Evolutionary conservation across 495 filamentous ascomycete species (phyloP).

Genomic region (Talaromyces ruber): DNA sequence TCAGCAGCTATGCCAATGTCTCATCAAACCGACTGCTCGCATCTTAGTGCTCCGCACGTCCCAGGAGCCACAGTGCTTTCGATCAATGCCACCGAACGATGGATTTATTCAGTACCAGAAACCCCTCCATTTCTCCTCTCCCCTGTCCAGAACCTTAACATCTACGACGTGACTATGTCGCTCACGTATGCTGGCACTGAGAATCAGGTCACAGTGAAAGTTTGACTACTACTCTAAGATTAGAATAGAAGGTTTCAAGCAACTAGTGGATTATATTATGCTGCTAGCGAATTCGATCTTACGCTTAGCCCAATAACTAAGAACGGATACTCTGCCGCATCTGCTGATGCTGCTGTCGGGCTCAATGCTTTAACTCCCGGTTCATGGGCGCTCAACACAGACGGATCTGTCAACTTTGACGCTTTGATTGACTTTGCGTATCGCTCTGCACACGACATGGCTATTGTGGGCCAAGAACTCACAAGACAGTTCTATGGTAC

Average conservation of each 20-base stretch:
- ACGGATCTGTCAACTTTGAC: conserved; percentile 33
- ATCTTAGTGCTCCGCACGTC: neutral
- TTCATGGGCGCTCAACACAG: conserved; percentile 28
- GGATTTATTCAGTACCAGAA: neutral
- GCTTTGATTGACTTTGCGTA: conserved; percentile 29
- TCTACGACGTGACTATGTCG: conserved; percentile 36
- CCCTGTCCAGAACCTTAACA: conserved; percentile 9
- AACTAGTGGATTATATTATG: conserved; percentile 36
- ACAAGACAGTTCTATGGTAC: conserved; percentile 10
- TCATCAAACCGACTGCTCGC: neutral
- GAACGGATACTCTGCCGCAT: conserved; percentile 26
- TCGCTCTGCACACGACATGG: conserved; percentile 26
- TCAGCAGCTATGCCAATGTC: neutral
- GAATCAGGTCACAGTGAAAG: conserved; percentile 24
- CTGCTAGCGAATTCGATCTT: conserved; percentile 15
- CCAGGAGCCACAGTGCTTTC: conserved; percentile 3
- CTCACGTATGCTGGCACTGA: conserved; percentile 34
- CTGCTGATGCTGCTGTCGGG: conserved; percentile 24
- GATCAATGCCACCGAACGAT: conserved; percentile 3
- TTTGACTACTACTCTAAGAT: conserved; percentile 26
- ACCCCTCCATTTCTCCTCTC: neutral
- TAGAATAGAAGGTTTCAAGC: conserved; percentile 37
- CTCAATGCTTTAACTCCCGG: neutral
- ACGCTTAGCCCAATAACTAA: conserved; percentile 13
- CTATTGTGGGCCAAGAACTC: conserved; percentile 12